Evolutionary conservation across 179 eudicot genomes (phyloP).

Genomic region (Beta corolliflora): DNA sequence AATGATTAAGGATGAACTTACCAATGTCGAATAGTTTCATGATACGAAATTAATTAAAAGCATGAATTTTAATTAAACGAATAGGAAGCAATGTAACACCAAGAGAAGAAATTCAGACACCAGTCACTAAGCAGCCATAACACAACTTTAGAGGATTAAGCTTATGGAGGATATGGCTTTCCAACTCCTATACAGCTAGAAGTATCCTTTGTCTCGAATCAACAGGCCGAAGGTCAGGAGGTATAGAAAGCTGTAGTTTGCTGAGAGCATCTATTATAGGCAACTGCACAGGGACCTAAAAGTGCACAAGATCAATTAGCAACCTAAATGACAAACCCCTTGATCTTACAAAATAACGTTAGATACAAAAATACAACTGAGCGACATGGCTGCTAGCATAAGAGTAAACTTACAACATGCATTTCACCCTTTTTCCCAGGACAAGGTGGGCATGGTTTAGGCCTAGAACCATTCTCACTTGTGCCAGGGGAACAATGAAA

Average conservation of each 20-base stretch:
- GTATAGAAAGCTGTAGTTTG: conserved; percentile 72
- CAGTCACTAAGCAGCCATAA: not conserved
- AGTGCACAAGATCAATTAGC: conserved; percentile 9
- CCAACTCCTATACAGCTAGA: conserved; percentile 86
- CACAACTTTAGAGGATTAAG: conserved; percentile 91
- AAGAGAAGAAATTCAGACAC: not conserved
- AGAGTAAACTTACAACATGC: conserved; percentile 69
- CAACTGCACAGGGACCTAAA: conserved; percentile 93
- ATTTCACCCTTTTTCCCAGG: conserved; percentile 98
- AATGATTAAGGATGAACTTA: too few species aligned
- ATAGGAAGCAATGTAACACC: not conserved
- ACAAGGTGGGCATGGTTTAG: conserved; percentile 87
- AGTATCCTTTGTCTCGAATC: conserved; percentile 89
- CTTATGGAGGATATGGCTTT: conserved; percentile 80
- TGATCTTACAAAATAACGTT: not conserved
- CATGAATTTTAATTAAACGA: too few species aligned
- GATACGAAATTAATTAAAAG: too few species aligned
- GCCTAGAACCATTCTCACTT: too few species aligned
- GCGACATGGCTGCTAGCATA: not conserved
- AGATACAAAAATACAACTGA: conserved; percentile 7
- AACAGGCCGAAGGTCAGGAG: conserved; percentile 86
- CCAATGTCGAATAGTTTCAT: too few species aligned
- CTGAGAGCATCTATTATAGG: conserved; percentile 77
- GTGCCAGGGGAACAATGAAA: too few species aligned
- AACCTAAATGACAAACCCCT: not conserved